These are phyloP conservation scores for Boletellus deceptivus DNA, from an alignment of 1,284 basidiomycete species.

Conservation along the genomic window DNA sequence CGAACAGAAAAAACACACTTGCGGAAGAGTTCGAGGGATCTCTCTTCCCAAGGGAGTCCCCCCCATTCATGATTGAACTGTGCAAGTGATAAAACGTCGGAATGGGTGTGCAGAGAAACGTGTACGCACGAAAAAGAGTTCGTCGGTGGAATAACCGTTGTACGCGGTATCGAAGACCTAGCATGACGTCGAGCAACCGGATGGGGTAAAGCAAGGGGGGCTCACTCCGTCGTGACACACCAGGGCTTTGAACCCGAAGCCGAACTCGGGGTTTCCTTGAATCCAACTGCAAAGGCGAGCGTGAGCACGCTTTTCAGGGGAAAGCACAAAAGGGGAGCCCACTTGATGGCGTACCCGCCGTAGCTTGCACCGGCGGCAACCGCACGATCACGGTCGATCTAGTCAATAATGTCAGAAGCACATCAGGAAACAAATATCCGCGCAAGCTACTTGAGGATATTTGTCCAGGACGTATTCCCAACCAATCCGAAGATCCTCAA, in stretches of 20 bases:
- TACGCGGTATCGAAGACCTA: slow-evolving; percentile 71
- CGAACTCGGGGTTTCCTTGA: slow-evolving; percentile 85
- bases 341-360: slow-evolving; percentile 86
- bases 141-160: slow-evolving; percentile 80
- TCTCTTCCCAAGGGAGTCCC: slow-evolving; percentile 75
- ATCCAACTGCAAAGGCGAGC: slow-evolving; percentile 69
- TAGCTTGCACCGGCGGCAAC: slow-evolving; percentile 82
- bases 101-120: neutral
- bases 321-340: slow-evolving; percentile 16
- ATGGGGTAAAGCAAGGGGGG: slow-evolving; percentile 4
- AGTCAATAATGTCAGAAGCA: slow-evolving; percentile 12
- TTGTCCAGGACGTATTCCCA: slow-evolving; percentile 69
- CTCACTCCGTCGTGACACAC: slow-evolving; percentile 85
- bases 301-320: neutral
- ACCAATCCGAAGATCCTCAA: slow-evolving; percentile 74
- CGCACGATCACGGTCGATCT: slow-evolving; percentile 80
- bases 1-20: slow-evolving; percentile 41
- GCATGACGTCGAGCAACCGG: neutral
- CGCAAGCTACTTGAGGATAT: slow-evolving; percentile 63
- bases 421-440: neutral
- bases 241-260: slow-evolving; percentile 85
- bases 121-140: slow-evolving; percentile 76
- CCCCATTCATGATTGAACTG: slow-evolving; percentile 86
- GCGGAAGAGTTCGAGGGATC: slow-evolving; percentile 51
- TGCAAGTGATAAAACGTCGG: neutral